Evolutionary conservation across 1,139 yeast species (phyloP), one percentile per base, ranked within the genome.

Genomic region (Yamadazyma triangularis): DNA sequence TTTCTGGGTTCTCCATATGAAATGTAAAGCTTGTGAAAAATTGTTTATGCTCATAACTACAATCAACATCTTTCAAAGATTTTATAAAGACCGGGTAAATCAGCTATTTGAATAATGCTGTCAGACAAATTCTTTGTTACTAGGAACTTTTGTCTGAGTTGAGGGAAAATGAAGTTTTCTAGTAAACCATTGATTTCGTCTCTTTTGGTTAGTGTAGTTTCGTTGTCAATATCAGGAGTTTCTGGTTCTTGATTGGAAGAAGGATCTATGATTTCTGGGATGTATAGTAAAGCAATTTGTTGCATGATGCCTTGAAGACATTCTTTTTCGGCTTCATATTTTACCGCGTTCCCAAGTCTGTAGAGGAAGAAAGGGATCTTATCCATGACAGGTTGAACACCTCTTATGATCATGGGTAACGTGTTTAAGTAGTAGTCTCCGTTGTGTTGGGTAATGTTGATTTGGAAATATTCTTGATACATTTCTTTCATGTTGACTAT

Each of bases 41-140:
- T n/a, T n/a, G n/a, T n/a, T n/a, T n/a, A n/a, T n/a, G n/a, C n/a
- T n/a, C n/a, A n/a, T n/a, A n/a, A n/a, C 20, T 9, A 18, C 20
- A 18, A 18, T 18, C 20, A 88, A 51, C 98, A 91, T 49, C 98
- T 68, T 58, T 91, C 99, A 63, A 91, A 91, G 4, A 93, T 95
- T 47, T 70, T 76, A 56, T 93, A 93, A 33, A 93, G 60, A 0
- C 95, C 95, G 1, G 97, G 97, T 25, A 93, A 60, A 50, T 83
- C 89, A 0, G 98, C 97, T 25, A 93, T 77, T 52, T 91, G 95
- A 2, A 85, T 72, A 4, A 88, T 76, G 36, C 77, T 80, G 13
- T 65, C 51, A 2, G 57, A 43, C 20, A 88, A 46, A 4, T 48
- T 50, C 13, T 60, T 61, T 0, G 95, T 75, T 0, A 93, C 95